Conservation (phyloP, 768 basidiomycete genomes). For the Amanita thiersii region DNA sequence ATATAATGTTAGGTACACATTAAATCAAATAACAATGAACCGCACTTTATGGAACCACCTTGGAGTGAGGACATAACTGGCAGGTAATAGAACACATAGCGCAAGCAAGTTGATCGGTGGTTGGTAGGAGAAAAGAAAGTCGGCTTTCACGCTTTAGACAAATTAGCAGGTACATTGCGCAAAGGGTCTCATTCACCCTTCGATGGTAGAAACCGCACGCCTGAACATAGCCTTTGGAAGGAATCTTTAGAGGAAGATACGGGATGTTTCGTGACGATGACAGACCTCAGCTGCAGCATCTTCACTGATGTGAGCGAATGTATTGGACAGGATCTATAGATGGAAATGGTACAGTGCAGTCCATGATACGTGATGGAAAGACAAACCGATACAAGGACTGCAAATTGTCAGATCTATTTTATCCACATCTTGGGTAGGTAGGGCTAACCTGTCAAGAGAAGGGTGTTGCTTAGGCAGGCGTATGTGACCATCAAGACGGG, state of each 20-base stretch:
- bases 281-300: constrained; percentile 87
- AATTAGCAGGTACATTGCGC: neutral
- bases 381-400: constrained; percentile 74
- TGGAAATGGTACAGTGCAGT: neutral
- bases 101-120: constrained; percentile 90
- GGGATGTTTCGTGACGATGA: no score
- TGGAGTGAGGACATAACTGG: constrained; percentile 80
- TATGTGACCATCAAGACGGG: constrained; percentile 88
- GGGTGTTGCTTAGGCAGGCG: constrained; percentile 86
- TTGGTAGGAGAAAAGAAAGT: constrained; percentile 90
- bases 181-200: constrained; percentile 49
- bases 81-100: constrained; percentile 78
- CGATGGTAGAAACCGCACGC: constrained; percentile 88
- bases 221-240: constrained; percentile 80
- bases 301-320: constrained; percentile 88
- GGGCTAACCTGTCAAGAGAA: constrained; percentile 71
- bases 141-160: constrained; percentile 62
- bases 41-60: constrained; percentile 96
- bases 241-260: constrained; percentile 1
- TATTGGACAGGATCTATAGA: constrained; percentile 82
- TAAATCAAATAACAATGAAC: constrained; percentile 6
- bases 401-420: constrained; percentile 8
- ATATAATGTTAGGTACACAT: constrained; percentile 10
- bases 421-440: constrained; percentile 2
- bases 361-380: neutral